Evolutionary conservation across 2,329 filamentous ascomycete genomes (phyloP), one percentile per base, ranked within the genome.

Genomic region (Talaromyces verruculosus): DNA sequence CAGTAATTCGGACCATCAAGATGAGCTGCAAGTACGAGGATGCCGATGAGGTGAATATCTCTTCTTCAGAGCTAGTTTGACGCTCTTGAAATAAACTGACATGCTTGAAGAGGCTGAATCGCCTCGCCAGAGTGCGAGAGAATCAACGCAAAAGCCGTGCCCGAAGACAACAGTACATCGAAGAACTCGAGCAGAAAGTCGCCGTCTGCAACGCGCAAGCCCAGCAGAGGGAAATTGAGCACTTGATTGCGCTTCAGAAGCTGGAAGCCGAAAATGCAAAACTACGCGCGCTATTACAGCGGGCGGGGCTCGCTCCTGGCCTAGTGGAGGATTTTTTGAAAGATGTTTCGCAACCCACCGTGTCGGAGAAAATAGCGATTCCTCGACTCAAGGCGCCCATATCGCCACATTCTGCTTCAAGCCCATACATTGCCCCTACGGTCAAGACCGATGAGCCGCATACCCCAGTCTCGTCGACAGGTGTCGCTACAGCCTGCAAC

Each of bases 61-160:
- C 17, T 57, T 33, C 22, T 17, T 35, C 3, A 13, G 19, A 7
- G 25, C 19, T 17, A 19, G 2, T 33, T 15, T 10, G 49, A 57
- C 30, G 25, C 7, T 22, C 13, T 47, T 5, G 35, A 25, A 22
- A 57, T 57, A 25, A 19, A 15, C 39, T 67, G 25, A 68, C 60
- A 45, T 15, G 28, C 59, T 49, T 15, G 25, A n/a, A 78, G 73
- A 70, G 72, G 59, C 57, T 67, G 37, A 71, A 74, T 35, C 72
- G 72, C 65, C 72, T 76, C 39, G 84, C 85, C 57, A 74, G 77
- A 30, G 71, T 79, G 35, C 69, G 77, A 19, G 77, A 78, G 35
- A 79, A 78, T 39, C 77, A 79, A 63, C 77, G 77, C 39, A 77
- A 72, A 53, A 78, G 77, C 59, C 72, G 77, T 43, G 76, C 77